A percentile compares a stretch with the other conserved stretches of the same genome.
phyloP scores from a whole-genome alignment of 2,329 filamentous ascomycete genomes.

The Teratosphaeria pseudoeucalypti region DNA sequence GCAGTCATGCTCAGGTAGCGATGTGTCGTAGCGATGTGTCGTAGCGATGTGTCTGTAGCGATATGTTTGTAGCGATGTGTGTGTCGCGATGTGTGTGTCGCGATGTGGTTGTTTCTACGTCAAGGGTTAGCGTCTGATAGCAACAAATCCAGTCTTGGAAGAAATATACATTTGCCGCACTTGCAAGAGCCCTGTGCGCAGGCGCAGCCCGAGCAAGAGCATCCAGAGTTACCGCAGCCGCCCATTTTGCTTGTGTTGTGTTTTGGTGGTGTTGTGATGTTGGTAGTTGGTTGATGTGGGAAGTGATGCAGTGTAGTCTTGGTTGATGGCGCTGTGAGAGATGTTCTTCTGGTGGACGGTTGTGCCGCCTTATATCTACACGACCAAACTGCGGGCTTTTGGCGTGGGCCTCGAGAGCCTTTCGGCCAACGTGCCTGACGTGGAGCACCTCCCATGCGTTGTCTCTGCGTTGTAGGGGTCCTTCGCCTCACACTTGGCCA shows the following conservation, averaged over 20 bases:
- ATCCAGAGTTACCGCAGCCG: slow-evolving; percentile 24
- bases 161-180: slow-evolving; percentile 13
- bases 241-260: slow-evolving; percentile 12
- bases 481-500: not conserved
- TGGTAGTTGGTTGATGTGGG: not conserved
- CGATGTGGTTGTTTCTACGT: not conserved
- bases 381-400: not conserved
- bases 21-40: too few species aligned
- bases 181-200: slow-evolving; percentile 21
- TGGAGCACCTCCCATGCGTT: not conserved
- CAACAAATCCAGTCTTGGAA: not conserved
- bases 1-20: not conserved
- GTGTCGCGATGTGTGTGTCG: too few species aligned
- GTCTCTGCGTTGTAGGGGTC: not conserved
- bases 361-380: not conserved
- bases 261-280: not conserved
- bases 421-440: not conserved
- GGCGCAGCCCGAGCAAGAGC: slow-evolving; percentile 22
- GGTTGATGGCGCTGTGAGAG: not conserved
- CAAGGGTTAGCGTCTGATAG: not conserved
- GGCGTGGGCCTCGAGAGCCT: not conserved
- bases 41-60: too few species aligned
- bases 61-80: too few species aligned
- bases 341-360: not conserved
- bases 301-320: not conserved